Evolutionary conservation across 2,329 filamentous ascomycete species (phyloP).

Genomic region (Knoxdaviesia proteae): DNA sequence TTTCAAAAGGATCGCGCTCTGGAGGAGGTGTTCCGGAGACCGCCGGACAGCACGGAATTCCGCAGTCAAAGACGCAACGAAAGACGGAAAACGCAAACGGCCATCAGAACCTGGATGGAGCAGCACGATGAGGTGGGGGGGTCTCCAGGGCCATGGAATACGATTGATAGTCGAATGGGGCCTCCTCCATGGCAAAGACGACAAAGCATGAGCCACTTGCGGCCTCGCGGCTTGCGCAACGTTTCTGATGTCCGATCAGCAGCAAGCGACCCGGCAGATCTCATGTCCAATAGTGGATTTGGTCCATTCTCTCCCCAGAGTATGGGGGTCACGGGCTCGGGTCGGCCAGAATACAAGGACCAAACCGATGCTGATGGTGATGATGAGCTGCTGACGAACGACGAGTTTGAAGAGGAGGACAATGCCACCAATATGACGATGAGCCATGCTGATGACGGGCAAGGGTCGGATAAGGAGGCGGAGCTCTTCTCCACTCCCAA

Average conservation of each 20-base stretch:
- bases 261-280: slow-evolving; percentile 42
- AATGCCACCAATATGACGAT: slow-evolving; percentile 16
- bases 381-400: slow-evolving; percentile 70
- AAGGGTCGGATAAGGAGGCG: slow-evolving; percentile 16
- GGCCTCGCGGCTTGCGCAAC: slow-evolving; percentile 23
- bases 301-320: slow-evolving; percentile 8
- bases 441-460: slow-evolving; percentile 11
- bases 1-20: slow-evolving; percentile 78
- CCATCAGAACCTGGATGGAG: slow-evolving; percentile 84
- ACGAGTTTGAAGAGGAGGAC: slow-evolving; percentile 44
- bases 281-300: slow-evolving; percentile 31
- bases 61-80: slow-evolving; percentile 40
- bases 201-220: slow-evolving; percentile 29
- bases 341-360: slow-evolving; percentile 22
- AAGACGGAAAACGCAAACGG: slow-evolving; percentile 54
- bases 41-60: slow-evolving; percentile 42
- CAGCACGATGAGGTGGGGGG: slow-evolving; percentile 32
- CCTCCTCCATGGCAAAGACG: slow-evolving; percentile 11
- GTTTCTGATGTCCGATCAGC: slow-evolving; percentile 37
- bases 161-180: slow-evolving; percentile 19
- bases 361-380: slow-evolving; percentile 76
- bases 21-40: slow-evolving; percentile 71
- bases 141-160: slow-evolving; percentile 26
- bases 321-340: slow-evolving; percentile 17
- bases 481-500: slow-evolving; percentile 34